Conservation (phyloP, 208 protist genomes). For the Trypanosoma cruzi region DNA sequence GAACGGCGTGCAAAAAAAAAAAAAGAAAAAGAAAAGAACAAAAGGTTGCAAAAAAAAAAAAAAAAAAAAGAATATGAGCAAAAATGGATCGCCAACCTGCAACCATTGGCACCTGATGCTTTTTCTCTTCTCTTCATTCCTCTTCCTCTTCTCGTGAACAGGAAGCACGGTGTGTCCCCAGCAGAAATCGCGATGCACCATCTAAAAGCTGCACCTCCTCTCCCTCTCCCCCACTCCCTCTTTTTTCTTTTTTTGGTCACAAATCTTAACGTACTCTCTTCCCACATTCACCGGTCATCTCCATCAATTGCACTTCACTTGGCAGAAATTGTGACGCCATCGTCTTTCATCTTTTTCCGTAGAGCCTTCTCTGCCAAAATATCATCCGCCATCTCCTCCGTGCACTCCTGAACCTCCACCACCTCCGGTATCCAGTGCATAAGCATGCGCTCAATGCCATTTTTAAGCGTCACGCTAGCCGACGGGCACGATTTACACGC, state of each 20-base stretch:
- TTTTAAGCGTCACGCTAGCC: conserved; percentile 89
- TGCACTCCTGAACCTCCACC: conserved; percentile 82
- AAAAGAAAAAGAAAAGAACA: conserved; percentile 15
- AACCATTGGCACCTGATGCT: neutral
- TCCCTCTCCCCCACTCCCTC: neutral
- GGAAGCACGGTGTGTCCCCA: neutral
- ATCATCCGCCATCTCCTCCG: conserved; percentile 79
- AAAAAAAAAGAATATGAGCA: conserved; percentile 1
- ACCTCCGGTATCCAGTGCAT: conserved; percentile 96
- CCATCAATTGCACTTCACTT: neutral
- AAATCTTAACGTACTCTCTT: neutral
- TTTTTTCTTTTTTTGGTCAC: neutral
- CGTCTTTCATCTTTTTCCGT: conserved; percentile 49
- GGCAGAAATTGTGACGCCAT: conserved; percentile 7
- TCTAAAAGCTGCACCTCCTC: no score
- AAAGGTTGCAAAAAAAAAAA: conserved; percentile 20
- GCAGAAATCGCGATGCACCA: no score
- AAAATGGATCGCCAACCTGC: neutral
- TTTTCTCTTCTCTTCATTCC: no score
- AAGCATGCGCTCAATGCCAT: conserved; percentile 93
- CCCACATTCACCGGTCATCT: neutral
- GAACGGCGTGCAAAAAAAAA: no score
- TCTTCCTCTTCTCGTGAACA: neutral
- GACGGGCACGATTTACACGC: conserved; percentile 91
- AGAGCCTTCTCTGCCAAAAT: conserved; percentile 77